phyloP scores from a whole-genome alignment of 2,329 filamentous ascomycete species.

The Fusarium albosuccineum region DNA sequence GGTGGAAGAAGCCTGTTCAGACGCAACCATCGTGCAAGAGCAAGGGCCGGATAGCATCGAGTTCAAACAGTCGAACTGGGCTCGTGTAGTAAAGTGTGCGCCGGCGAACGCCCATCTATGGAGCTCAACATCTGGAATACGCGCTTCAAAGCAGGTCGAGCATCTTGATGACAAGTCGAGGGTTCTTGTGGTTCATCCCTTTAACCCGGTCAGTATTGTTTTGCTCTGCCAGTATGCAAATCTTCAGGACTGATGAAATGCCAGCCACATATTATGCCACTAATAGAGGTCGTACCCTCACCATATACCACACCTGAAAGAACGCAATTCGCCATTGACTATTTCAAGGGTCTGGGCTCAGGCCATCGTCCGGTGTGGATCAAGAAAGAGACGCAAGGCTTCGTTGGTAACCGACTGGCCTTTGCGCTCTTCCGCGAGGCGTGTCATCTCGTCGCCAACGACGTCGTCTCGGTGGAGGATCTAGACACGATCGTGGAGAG shows the following conservation, averaged over 20 bases:
- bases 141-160: slow-evolving; percentile 29
- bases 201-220: slow-evolving; percentile 22
- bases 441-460: slow-evolving; percentile 23
- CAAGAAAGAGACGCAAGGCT: slow-evolving; percentile 37
- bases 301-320: slow-evolving; percentile 14
- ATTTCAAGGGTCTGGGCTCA: slow-evolving; percentile 25
- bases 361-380: slow-evolving; percentile 34
- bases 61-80: slow-evolving; percentile 39
- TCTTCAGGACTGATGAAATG: neutral
- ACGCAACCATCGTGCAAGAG: slow-evolving; percentile 33
- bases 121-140: slow-evolving; percentile 37
- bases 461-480: slow-evolving; percentile 45
- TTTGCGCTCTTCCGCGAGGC: slow-evolving; percentile 36
- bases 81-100: slow-evolving; percentile 8
- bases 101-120: slow-evolving; percentile 16
- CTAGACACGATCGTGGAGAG: slow-evolving; percentile 47
- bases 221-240: too few species aligned
- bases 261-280: slow-evolving; percentile 38
- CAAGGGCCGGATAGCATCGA: slow-evolving; percentile 35
- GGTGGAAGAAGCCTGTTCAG: slow-evolving; percentile 23
- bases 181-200: slow-evolving; percentile 36
- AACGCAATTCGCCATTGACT: slow-evolving; percentile 28
- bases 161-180: slow-evolving; percentile 25
- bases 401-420: slow-evolving; percentile 32
- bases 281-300: slow-evolving; percentile 36